Conservation (phyloP, 2,329 filamentous ascomycete genomes). For the Lecanosticta acicola region DNA sequence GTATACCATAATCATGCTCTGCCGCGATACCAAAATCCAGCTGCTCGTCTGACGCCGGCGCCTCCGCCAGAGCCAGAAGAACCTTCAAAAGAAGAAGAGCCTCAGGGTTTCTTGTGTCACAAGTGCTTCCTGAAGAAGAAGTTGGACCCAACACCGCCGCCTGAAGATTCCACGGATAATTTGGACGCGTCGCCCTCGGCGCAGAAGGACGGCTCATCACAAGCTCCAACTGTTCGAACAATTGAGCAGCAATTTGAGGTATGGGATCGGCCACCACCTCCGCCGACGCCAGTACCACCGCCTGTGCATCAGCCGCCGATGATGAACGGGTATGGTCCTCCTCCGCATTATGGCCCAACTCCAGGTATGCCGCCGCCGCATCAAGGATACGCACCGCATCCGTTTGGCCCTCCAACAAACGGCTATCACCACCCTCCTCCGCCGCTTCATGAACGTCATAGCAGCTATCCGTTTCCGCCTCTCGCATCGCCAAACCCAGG, state of each 20-base stretch:
- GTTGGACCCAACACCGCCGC: conserved; percentile 33
- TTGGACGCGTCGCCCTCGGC: conserved; percentile 8
- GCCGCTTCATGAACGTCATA: conserved; percentile 22
- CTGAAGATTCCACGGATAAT: conserved; percentile 27
- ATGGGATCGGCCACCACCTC: conserved; percentile 26
- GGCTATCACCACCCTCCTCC: conserved; percentile 20
- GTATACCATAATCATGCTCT: conserved; percentile 24
- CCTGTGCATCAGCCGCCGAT: conserved; percentile 10
- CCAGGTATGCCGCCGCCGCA: conserved; percentile 4
- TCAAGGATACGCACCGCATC: background rate
- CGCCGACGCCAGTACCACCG: conserved; percentile 8
- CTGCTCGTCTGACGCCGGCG: conserved; percentile 11
- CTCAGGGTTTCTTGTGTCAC: conserved; percentile 39
- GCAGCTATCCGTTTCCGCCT: conserved; percentile 18
- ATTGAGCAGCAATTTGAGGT: conserved; percentile 24
- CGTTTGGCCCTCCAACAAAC: conserved; percentile 15
- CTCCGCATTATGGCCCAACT: conserved; percentile 4
- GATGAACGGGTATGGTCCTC: conserved; percentile 14
- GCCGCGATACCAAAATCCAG: conserved; percentile 23
- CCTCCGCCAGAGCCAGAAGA: conserved; percentile 6
- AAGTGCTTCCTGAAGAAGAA: conserved; percentile 46
- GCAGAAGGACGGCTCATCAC: background rate
- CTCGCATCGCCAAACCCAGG: conserved; percentile 13
- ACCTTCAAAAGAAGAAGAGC: conserved; percentile 6
- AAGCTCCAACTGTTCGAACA: conserved; percentile 12